Evolutionary conservation across 441 rosid genomes (phyloP), one percentile per base, ranked within the genome.

Genomic region (Isatis lusitanica): DNA sequence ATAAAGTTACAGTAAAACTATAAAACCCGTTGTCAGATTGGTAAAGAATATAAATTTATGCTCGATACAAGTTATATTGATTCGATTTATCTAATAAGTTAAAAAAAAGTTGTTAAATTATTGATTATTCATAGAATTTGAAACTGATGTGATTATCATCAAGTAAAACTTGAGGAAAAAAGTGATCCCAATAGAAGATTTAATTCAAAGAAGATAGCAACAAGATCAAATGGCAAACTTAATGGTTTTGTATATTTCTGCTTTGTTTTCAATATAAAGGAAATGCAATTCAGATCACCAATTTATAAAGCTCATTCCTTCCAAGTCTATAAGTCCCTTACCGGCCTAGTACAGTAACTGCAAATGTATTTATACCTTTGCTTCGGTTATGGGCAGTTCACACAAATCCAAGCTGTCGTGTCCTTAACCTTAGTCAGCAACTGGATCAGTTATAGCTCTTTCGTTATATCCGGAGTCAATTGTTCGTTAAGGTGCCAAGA

Each of bases 321-420:
- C 28, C 30, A 63, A 18, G 24, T 63, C 15, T 13, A 16, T 15
- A 40, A 51, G 35, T 71, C 28, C 18, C 53, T 52, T 39, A 40
- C 35, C 15, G 2, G 39, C 17, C 38, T 35, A 35, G 48, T 58
- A 69, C 57, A 46, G 38, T 44, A 57, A 46, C n/a, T 26, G 10
- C 43, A 16, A 39, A 61, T 59, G 40, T 43, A 42, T 60, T 7
- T 51, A 71, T 15, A 40, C 7, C 55, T 53, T 52, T 62, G 69
- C n/a, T 62, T 62, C 13, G 9, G 47, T 55, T 58, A 63, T 33
- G 51, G 13, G 39, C 31, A 71, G 63, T 17, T 59, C 63, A 58
- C 42, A 58, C 36, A 40, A 51, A 9, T 21, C 65, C 6, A 3
- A 43, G 8, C 35, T 51, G 64, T 35, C 13, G 43, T 12, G 33